Evolutionary conservation across 495 filamentous ascomycete genomes (phyloP).

Genomic region (Neurospora terricola): DNA sequence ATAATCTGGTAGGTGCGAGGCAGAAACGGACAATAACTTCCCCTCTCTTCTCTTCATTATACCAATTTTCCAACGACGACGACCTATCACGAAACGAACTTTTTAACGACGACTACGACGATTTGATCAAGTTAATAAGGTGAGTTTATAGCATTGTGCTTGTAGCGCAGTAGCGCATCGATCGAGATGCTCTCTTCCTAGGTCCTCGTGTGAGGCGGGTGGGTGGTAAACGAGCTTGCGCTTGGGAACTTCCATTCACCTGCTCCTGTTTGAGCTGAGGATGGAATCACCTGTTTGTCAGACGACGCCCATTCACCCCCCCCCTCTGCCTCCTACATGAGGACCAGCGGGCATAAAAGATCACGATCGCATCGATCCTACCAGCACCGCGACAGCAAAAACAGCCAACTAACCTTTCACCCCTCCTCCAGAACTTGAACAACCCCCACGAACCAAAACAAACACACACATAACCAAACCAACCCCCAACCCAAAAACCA

Average conservation of each 20-base stretch:
- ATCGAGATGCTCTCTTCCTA: not conserved
- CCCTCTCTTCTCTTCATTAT: not conserved
- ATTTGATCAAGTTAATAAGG: not conserved
- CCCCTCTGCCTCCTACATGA: not conserved
- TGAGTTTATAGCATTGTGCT: not conserved
- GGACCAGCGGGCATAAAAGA: not conserved
- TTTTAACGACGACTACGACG: not conserved
- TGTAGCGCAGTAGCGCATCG: not conserved
- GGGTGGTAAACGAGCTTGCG: not conserved
- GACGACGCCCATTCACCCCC: not conserved
- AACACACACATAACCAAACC: constrained; percentile 11
- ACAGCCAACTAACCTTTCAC: not conserved
- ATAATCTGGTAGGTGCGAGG: not conserved
- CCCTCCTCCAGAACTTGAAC: not conserved
- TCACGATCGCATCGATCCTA: not conserved
- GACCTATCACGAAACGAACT: not conserved
- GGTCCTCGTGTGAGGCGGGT: not conserved
- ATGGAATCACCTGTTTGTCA: not conserved
- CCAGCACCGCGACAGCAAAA: not conserved
- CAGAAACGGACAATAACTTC: not conserved
- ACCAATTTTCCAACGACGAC: not conserved
- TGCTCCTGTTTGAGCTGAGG: not conserved
- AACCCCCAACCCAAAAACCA: constrained; percentile 10
- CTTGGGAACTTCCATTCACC: not conserved
- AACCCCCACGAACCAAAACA: not conserved